Evolutionary conservation across 1,139 yeast species (phyloP).

Genomic region (Geotrichum europaeum): DNA sequence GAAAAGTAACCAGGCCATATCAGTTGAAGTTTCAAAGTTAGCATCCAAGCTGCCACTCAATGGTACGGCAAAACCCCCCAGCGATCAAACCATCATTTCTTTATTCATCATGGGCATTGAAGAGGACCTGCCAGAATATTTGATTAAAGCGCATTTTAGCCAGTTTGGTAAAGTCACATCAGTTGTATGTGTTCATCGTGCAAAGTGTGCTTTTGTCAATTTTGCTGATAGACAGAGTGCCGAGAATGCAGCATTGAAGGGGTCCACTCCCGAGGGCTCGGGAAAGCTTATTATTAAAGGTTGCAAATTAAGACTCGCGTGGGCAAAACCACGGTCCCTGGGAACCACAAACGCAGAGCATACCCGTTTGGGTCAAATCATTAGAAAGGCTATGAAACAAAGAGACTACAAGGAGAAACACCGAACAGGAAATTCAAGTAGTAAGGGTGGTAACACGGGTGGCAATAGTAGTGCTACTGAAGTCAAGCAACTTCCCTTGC

Average conservation of each 20-base stretch:
- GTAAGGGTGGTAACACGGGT: neutral
- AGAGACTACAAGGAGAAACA: slow-evolving; percentile 31
- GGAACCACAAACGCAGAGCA: slow-evolving; percentile 47
- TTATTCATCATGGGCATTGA: slow-evolving; percentile 71
- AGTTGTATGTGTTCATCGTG: slow-evolving; percentile 52
- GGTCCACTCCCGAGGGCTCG: slow-evolving; percentile 30
- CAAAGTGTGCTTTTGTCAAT: slow-evolving; percentile 60
- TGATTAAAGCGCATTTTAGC: slow-evolving; percentile 46
- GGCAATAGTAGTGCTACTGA: neutral
- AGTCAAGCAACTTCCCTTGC: slow-evolving; percentile 7
- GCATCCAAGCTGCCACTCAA: slow-evolving; percentile 52
- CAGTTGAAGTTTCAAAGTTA: slow-evolving; percentile 45
- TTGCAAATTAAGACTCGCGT: slow-evolving; percentile 53
- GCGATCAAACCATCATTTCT: slow-evolving; percentile 42
- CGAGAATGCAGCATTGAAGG: slow-evolving; percentile 44
- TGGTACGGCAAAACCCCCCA: slow-evolving; percentile 45
- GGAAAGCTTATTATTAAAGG: slow-evolving; percentile 39
- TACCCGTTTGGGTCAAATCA: slow-evolving; percentile 48
- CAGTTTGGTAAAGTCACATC: slow-evolving; percentile 43
- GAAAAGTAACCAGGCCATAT: slow-evolving; percentile 22
- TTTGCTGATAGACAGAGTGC: slow-evolving; percentile 50
- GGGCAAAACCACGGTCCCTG: slow-evolving; percentile 56
- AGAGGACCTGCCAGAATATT: slow-evolving; percentile 59
- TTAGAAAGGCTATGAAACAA: slow-evolving; percentile 51
- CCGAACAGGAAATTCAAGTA: neutral